A percentile compares a stretch with the other conserved stretches of the same genome.
phyloP scores from a whole-genome alignment of 2,329 filamentous ascomycete species.

The Fusarium nygamai region DNA sequence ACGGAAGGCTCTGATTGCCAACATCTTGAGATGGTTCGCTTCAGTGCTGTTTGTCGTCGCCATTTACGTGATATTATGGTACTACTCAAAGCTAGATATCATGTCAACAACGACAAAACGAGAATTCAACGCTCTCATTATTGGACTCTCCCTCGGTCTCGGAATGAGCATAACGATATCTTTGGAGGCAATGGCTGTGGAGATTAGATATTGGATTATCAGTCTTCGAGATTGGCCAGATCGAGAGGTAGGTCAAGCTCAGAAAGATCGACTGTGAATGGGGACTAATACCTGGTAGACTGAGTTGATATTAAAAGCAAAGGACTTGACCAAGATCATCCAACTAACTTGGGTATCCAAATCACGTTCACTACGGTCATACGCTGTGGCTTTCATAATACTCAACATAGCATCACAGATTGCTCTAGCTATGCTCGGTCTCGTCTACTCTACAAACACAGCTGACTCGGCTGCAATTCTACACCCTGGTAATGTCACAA shows the following conservation, averaged over 20 bases:
- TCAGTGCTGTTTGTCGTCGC: constrained; percentile 24
- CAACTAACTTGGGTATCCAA: constrained; percentile 26
- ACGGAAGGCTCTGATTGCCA: constrained; percentile 17
- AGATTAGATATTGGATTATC: constrained; percentile 59
- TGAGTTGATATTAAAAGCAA: constrained; percentile 33
- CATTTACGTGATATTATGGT: constrained; percentile 31
- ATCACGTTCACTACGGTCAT: constrained; percentile 24
- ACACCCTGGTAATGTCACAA: constrained; percentile 47
- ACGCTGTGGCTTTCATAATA: constrained; percentile 31
- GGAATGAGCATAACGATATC: constrained; percentile 53
- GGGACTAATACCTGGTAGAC: constrained; percentile 4
- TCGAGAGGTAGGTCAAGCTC: constrained; percentile 49
- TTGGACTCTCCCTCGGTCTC: constrained; percentile 50
- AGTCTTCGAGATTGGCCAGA: constrained; percentile 49
- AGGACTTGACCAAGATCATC: constrained; percentile 35
- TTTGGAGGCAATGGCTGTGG: constrained; percentile 55
- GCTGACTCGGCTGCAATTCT: constrained; percentile 48
- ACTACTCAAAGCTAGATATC: constrained; percentile 23
- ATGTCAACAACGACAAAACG: constrained; percentile 47
- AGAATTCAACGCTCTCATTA: constrained; percentile 56
- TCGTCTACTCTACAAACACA: constrained; percentile 55
- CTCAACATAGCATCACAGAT: constrained; percentile 49
- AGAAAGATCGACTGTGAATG: neutral
- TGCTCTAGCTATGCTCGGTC: constrained; percentile 53
- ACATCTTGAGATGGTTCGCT: constrained; percentile 27